A percentile compares a stretch with the other conserved stretches of the same genome.
phyloP scores from a whole-genome alignment of 2,329 filamentous ascomycete genomes.

The Fusarium sp. region DNA sequence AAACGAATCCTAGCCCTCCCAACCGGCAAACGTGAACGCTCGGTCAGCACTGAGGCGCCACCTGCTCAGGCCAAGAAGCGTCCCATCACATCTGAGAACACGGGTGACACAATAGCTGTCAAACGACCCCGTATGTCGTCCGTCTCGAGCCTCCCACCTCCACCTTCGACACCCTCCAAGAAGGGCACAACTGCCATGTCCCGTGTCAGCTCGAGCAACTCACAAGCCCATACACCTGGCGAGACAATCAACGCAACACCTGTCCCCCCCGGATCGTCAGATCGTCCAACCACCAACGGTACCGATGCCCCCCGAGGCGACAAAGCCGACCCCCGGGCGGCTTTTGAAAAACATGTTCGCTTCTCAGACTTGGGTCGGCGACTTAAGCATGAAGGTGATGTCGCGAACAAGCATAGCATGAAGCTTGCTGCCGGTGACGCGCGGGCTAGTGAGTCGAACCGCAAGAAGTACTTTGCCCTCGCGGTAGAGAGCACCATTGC shows the following conservation, averaged over 20 bases:
- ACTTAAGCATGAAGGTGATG: constrained; percentile 67
- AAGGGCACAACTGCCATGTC: constrained; percentile 63
- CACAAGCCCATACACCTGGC: constrained; percentile 63
- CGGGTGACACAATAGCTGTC: constrained; percentile 51
- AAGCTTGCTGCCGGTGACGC: constrained; percentile 40
- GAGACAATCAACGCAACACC: constrained; percentile 53
- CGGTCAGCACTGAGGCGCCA: constrained; percentile 55
- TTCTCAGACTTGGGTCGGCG: constrained; percentile 59
- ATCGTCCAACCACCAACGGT: constrained; percentile 47
- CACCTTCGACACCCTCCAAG: constrained; percentile 65
- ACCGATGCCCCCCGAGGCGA: constrained; percentile 42
- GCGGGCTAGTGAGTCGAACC: constrained; percentile 47
- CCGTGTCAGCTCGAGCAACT: constrained; percentile 65
- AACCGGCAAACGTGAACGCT: constrained; percentile 48
- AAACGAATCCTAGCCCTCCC: constrained; percentile 60
- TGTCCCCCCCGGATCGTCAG: constrained; percentile 40
- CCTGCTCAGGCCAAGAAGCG: constrained; percentile 60
- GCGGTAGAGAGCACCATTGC: constrained; percentile 63
- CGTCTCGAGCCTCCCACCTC: constrained; percentile 50
- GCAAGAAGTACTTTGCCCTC: constrained; percentile 56
- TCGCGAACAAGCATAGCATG: constrained; percentile 50
- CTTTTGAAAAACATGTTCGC: constrained; percentile 51
- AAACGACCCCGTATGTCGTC: constrained; percentile 60
- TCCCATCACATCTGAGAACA: constrained; percentile 53
- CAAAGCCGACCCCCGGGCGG: constrained; percentile 42